phyloP scores from a whole-genome alignment of 805 yeast species.

The Torulaspora indica region DNA sequence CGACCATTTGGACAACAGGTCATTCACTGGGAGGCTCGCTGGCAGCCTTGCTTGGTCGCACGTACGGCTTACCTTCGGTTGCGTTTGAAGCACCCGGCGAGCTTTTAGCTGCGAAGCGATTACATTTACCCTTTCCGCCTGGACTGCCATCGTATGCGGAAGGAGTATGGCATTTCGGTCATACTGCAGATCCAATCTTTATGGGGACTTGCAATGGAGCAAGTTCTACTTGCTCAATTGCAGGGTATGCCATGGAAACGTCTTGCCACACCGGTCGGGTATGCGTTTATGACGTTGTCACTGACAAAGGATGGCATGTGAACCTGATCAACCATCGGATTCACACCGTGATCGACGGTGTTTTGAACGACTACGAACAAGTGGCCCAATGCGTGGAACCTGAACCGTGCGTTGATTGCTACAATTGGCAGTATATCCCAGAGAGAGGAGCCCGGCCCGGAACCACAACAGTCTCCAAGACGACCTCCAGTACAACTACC shows the following conservation, averaged over 20 bases:
- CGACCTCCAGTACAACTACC: conserved; percentile 15
- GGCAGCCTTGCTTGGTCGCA: conserved; percentile 74
- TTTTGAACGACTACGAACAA: conserved; percentile 64
- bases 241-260: conserved; percentile 96
- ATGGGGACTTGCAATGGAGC: conserved; percentile 98
- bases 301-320: conserved; percentile 87
- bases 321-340: conserved; percentile 84
- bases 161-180: conserved; percentile 91
- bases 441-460: conserved; percentile 32
- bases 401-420: conserved; percentile 86
- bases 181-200: conserved; percentile 93
- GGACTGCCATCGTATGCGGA: conserved; percentile 75
- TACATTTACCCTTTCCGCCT: conserved; percentile 91
- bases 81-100: conserved; percentile 95
- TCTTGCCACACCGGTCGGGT: conserved; percentile 86
- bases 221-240: conserved; percentile 78
- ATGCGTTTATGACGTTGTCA: conserved; percentile 85
- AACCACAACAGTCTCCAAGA: conserved; percentile 19
- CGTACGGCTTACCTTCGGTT: conserved; percentile 85
- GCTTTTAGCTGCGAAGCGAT: conserved; percentile 68
- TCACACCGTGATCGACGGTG: conserved; percentile 81
- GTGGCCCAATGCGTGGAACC: conserved; percentile 71
- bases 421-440: conserved; percentile 74
- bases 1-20: conserved; percentile 86
- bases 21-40: conserved; percentile 93